Evolutionary conservation across 2,329 filamentous ascomycete genomes (phyloP).

Genomic region (Passalora sequoiae): DNA sequence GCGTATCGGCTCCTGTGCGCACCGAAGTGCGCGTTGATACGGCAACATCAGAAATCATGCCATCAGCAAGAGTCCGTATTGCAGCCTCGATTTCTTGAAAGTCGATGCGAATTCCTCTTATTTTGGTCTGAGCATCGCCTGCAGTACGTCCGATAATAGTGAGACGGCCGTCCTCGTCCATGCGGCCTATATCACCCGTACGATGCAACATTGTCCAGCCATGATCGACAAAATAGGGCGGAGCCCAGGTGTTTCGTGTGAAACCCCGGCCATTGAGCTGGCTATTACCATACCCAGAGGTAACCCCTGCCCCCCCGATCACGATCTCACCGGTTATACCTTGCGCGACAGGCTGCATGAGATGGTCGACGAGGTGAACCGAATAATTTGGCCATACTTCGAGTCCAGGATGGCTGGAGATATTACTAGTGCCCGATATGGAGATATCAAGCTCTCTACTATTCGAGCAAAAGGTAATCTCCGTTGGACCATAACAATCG

Average conservation of each 20-base stretch:
- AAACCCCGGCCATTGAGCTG: background rate
- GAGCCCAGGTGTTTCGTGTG: background rate
- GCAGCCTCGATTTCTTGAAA: slow-evolving; percentile 41
- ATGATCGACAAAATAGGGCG: background rate
- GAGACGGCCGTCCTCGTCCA: slow-evolving; percentile 34
- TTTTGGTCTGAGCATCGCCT: slow-evolving; percentile 45
- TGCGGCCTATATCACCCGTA: slow-evolving; percentile 38
- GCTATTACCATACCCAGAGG: slow-evolving; percentile 33
- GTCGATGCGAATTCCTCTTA: slow-evolving; percentile 44
- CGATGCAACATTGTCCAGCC: slow-evolving; percentile 28
- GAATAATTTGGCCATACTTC: slow-evolving; percentile 34
- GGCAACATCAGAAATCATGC: slow-evolving; percentile 26
- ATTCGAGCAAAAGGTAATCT: background rate
- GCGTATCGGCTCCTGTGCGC: slow-evolving; percentile 34
- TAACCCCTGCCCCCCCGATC: slow-evolving; percentile 37
- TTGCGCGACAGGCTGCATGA: slow-evolving; percentile 35
- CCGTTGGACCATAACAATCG: slow-evolving; percentile 9
- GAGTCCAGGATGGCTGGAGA: background rate
- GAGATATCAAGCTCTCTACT: slow-evolving; percentile 1
- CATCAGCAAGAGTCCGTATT: slow-evolving; percentile 24
- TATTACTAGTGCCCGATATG: background rate
- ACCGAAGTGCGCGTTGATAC: slow-evolving; percentile 19
- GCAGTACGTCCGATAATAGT: slow-evolving; percentile 36
- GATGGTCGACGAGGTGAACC: slow-evolving; percentile 39
- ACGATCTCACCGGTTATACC: slow-evolving; percentile 42